phyloP scores from a whole-genome alignment of 495 filamentous ascomycete species.

The Penicillium atrosanguineum region DNA sequence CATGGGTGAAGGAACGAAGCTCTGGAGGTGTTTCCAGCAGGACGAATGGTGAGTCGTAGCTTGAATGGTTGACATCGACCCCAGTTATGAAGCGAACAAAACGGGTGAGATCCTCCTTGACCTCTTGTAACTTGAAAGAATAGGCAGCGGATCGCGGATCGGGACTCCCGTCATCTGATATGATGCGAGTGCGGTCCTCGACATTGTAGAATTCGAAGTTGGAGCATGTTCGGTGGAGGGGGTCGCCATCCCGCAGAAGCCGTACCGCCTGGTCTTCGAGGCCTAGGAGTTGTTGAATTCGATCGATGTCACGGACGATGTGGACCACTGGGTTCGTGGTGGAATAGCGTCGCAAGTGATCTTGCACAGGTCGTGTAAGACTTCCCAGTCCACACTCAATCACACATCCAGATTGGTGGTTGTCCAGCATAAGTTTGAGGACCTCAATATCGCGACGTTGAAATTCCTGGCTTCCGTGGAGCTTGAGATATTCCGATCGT shows the following conservation, averaged over 20 bases:
- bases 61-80: slow-evolving; percentile 49
- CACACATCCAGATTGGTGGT: slow-evolving; percentile 61
- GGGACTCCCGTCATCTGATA: slow-evolving; percentile 29
- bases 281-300: slow-evolving; percentile 62
- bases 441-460: slow-evolving; percentile 64
- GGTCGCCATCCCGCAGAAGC: slow-evolving; percentile 51
- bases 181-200: slow-evolving; percentile 41
- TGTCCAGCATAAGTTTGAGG: slow-evolving; percentile 63
- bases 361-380: slow-evolving; percentile 55
- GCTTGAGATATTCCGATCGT: slow-evolving; percentile 60
- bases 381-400: slow-evolving; percentile 68
- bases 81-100: slow-evolving; percentile 68
- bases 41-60: slow-evolving; percentile 70
- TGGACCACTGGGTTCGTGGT: slow-evolving; percentile 72
- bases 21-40: slow-evolving; percentile 66
- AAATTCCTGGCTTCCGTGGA: slow-evolving; percentile 63
- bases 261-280: slow-evolving; percentile 53
- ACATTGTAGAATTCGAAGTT: slow-evolving; percentile 82
- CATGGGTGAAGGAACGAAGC: slow-evolving; percentile 62
- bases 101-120: slow-evolving; percentile 69
- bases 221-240: slow-evolving; percentile 61
- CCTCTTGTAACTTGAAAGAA: slow-evolving; percentile 68
- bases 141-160: slow-evolving; percentile 50
- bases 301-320: slow-evolving; percentile 64
- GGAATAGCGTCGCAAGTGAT: slow-evolving; percentile 55